Evolutionary conservation across 768 basidiomycete genomes (phyloP).

Genomic region (Tulasnella calospora): DNA sequence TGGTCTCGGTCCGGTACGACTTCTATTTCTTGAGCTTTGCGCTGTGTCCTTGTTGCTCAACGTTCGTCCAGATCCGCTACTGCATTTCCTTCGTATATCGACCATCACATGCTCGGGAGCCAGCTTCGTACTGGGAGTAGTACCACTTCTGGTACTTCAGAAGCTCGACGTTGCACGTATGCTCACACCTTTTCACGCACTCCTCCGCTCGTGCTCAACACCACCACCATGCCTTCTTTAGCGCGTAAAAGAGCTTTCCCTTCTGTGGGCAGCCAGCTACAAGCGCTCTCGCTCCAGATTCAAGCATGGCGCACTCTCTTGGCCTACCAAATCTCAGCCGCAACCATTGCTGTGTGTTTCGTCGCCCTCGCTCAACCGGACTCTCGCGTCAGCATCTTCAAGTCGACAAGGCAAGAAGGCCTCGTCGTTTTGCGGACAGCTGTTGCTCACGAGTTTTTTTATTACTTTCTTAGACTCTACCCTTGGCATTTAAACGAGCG

Average conservation of each 20-base stretch:
- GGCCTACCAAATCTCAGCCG: constrained; percentile 3
- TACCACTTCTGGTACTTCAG: constrained; percentile 16
- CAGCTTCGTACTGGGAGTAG: constrained; percentile 11
- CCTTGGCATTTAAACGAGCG: constrained; percentile 27
- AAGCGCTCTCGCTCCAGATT: neutral
- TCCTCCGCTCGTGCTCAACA: too few relatives aligned
- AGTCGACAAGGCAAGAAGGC: constrained; percentile 19
- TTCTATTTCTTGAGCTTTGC: neutral
- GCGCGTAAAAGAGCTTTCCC: neutral
- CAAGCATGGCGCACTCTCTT: neutral
- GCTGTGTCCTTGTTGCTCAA: neutral
- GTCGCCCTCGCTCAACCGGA: neutral
- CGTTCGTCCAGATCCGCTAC: constrained; percentile 1
- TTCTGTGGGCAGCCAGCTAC: neutral
- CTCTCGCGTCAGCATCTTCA: constrained; percentile 18
- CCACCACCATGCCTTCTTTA: neutral
- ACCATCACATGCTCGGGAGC: neutral
- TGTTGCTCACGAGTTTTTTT: neutral
- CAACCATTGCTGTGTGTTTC: constrained; percentile 10
- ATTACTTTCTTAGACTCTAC: constrained; percentile 14
- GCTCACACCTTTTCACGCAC: neutral
- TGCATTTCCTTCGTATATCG: neutral
- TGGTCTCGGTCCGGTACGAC: neutral
- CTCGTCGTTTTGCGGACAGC: neutral
- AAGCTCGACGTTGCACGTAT: constrained; percentile 8